phyloP scores from a whole-genome alignment of 1,284 basidiomycete genomes.

The Ustilago bromivora region DNA sequence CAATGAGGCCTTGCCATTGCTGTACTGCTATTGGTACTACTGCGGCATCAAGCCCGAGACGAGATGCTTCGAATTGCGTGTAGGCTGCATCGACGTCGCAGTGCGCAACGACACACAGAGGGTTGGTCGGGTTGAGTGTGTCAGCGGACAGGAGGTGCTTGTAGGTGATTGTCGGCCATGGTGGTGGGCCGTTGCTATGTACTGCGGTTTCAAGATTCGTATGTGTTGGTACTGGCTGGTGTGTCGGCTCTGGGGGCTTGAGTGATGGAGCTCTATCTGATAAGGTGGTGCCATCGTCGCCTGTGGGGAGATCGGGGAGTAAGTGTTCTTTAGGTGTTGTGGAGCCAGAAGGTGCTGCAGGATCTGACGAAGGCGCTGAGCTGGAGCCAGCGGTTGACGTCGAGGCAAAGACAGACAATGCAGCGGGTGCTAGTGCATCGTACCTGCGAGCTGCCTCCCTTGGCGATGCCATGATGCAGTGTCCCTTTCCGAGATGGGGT shows the following conservation, averaged over 20 bases:
- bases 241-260: slow-evolving; percentile 28
- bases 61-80: slow-evolving; percentile 83
- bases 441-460: slow-evolving; percentile 43
- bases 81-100: slow-evolving; percentile 76
- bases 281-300: slow-evolving; percentile 27
- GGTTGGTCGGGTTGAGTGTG: slow-evolving; percentile 68
- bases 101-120: slow-evolving; percentile 78
- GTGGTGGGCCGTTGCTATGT: slow-evolving; percentile 38
- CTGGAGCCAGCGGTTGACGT: slow-evolving; percentile 10
- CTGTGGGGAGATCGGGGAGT: slow-evolving; percentile 16
- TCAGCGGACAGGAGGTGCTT: slow-evolving; percentile 60
- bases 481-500: not conserved
- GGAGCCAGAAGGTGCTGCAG: not conserved
- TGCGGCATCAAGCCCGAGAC: slow-evolving; percentile 78
- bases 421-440: slow-evolving; percentile 21
- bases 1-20: slow-evolving; percentile 89
- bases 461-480: slow-evolving; percentile 32
- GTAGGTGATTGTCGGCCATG: slow-evolving; percentile 58
- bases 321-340: slow-evolving; percentile 14
- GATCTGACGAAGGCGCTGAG: not conserved
- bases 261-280: slow-evolving; percentile 39
- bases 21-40: slow-evolving; percentile 86
- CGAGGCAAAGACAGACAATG: slow-evolving; percentile 9
- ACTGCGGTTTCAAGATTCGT: slow-evolving; percentile 42
- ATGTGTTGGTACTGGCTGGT: slow-evolving; percentile 27